Base-by-base conservation (phyloP, 495 filamentous ascomycete species). In the Aspergillus olivimuriae region DNA sequence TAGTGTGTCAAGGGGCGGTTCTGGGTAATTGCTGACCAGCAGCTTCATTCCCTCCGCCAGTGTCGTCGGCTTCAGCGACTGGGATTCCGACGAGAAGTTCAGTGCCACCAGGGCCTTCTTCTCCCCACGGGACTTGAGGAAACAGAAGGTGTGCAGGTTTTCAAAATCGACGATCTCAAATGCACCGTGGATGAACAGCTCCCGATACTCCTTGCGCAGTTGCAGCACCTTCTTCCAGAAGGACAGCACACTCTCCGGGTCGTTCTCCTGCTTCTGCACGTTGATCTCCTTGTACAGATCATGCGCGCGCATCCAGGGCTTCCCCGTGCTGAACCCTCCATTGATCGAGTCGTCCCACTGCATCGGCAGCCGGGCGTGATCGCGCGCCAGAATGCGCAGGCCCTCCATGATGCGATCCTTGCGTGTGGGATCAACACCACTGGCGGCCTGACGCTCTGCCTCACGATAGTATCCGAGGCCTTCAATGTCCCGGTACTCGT, bases 401-500 rank as follows among this genome's bases (percentile, higher is more conserved):
- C 47, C 54, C 14, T 48, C 32, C 57, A 58, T 53, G 24, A 52
- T 47, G 0, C 39, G 40, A 22, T 47, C 38, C 22, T 50, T 43
- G 37, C 52, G 50, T n/a, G 18, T 47, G 2, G 42, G 39, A 36
- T 54, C 49, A 7, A 11, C 22, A 0, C 48, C 48, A 11, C 33
- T 40, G 0, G 17, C 40, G 18, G 26, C 32, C 22, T 37, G 42
- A n/a, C 37, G 19, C 42, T 53, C 47, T 11, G 44, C 49, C 32
- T 68, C 61, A 21, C 62, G 60, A 53, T 73, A 81, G 39, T 75
- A 78, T 41, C 75, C 77, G 5, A 73, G 47, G 5, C 70, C 69
- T 46, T 83, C 82, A 22, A 85, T 66, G 52, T 86, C 83, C 32
- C 76, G 69, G 60, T 78, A 84, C 35, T 82, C 73, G 6, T 73